Evolutionary conservation across 306 rosid species (phyloP).

Genomic region (Cucurbita argyrosperma): DNA sequence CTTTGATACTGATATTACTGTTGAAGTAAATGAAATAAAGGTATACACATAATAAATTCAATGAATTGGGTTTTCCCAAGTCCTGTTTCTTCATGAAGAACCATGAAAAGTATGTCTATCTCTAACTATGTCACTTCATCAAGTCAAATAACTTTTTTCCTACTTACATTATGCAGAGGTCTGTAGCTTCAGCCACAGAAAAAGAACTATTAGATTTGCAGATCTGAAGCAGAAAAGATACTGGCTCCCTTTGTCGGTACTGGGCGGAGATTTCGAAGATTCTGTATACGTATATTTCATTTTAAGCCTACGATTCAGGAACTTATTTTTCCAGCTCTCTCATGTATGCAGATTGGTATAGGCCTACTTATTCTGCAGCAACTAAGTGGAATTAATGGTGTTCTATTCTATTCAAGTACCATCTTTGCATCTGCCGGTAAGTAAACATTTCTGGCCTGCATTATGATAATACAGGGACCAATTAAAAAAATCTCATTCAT

Average conservation of each 20-base stretch:
- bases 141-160: not conserved
- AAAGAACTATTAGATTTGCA: conserved; percentile 56
- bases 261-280: conserved; percentile 5
- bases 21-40: conserved; percentile 77
- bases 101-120: not conserved
- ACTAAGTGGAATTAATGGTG: conserved; percentile 78
- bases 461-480: not conserved
- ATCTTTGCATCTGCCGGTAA: conserved; percentile 62
- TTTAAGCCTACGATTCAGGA: conserved; percentile 5
- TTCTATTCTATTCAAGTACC: conserved; percentile 74
- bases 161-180: conserved; percentile 33
- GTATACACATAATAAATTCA: conserved; percentile 6
- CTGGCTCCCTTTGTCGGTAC: conserved; percentile 84
- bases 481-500: not conserved
- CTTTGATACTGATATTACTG: conserved; percentile 69
- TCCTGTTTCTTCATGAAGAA: not conserved
- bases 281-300: not conserved
- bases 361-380: conserved; percentile 91
- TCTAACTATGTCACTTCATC: not conserved
- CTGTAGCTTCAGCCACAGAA: conserved; percentile 57
- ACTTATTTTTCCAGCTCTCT: conserved; percentile 17
- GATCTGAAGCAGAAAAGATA: conserved; percentile 74
- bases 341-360: conserved; percentile 60
- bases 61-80: not conserved
- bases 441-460: not conserved